Evolutionary conservation across 805 yeast species (phyloP).

Genomic region (Monosporozyma aerobia): DNA sequence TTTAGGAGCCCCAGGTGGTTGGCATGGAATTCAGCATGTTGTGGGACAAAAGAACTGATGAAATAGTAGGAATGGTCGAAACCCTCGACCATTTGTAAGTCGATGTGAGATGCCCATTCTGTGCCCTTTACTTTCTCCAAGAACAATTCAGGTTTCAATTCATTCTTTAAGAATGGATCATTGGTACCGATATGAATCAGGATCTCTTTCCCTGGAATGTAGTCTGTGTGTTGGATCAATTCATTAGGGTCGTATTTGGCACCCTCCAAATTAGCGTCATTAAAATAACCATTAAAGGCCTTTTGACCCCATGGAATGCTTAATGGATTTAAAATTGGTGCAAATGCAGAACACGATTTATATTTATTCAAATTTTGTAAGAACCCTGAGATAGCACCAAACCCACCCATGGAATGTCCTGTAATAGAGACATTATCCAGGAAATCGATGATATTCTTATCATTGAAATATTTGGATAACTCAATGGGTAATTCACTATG

Average conservation of each 20-base stretch:
- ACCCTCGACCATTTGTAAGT: constrained; percentile 59
- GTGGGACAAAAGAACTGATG: constrained; percentile 66
- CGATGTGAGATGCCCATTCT: constrained; percentile 50
- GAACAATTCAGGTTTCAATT: constrained; percentile 69
- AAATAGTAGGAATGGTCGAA: constrained; percentile 90
- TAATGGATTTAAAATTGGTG: constrained; percentile 81
- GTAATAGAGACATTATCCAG: constrained; percentile 54
- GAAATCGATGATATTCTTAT: constrained; percentile 43
- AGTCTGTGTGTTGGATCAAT: constrained; percentile 38
- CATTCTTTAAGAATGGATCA: constrained; percentile 64
- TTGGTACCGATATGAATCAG: constrained; percentile 75
- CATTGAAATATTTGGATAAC: constrained; percentile 33
- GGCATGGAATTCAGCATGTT: constrained; percentile 83
- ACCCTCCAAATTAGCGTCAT: constrained; percentile 43
- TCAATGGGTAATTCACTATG: constrained; percentile 58
- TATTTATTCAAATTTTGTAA: constrained; percentile 54
- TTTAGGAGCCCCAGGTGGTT: constrained; percentile 36
- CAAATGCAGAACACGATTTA: constrained; percentile 77
- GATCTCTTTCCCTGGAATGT: constrained; percentile 42
- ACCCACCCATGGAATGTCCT: constrained; percentile 99
- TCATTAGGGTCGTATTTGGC: constrained; percentile 73
- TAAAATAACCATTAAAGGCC: constrained; percentile 67
- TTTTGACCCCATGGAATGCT: constrained; percentile 82
- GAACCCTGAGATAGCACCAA: constrained; percentile 72
- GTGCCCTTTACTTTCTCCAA: constrained; percentile 48